These are phyloP conservation scores for Stereum hirsutum DNA, from an alignment of 1,284 basidiomycete species.

Conservation along the genomic window DNA sequence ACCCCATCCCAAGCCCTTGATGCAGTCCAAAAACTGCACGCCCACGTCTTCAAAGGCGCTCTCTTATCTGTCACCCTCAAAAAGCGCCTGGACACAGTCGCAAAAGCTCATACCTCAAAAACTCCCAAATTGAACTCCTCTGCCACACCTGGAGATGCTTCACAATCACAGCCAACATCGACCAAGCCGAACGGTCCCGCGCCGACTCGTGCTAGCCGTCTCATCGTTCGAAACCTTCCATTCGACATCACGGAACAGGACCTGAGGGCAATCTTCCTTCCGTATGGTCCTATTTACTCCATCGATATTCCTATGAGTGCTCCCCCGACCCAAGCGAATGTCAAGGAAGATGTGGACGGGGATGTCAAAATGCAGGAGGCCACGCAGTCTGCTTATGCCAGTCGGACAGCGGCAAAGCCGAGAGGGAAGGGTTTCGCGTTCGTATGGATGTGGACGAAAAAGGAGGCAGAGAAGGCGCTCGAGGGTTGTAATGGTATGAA, in stretches of 20 bases:
- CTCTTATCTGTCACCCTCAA: conserved; percentile 87
- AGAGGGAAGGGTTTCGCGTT: conserved; percentile 88
- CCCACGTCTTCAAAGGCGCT: conserved; percentile 88
- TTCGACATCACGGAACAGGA: conserved; percentile 81
- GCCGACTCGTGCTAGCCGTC: conserved; percentile 66
- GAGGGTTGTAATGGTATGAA: conserved; percentile 77
- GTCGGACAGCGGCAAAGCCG: conserved; percentile 9
- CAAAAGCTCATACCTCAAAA: conserved; percentile 32
- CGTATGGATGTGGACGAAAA: conserved; percentile 86
- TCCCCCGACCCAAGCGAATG: conserved; percentile 16
- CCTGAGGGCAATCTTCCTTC: conserved; percentile 81
- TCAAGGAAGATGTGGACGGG: conserved; percentile 19
- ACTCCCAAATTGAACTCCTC: conserved; percentile 5
- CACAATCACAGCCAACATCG: background rate
- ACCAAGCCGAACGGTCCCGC: conserved; percentile 28
- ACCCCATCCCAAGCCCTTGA: conserved; percentile 66
- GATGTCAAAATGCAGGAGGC: conserved; percentile 16
- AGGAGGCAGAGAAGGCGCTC: conserved; percentile 82
- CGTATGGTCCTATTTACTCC: conserved; percentile 82
- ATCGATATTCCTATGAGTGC: conserved; percentile 63
- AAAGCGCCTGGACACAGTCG: conserved; percentile 72
- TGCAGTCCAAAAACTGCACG: conserved; percentile 80
- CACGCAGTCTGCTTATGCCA: conserved; percentile 8
- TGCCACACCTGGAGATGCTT: too few relatives aligned
- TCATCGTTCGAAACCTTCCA: conserved; percentile 90